Evolutionary conservation across 148 eudicot species (phyloP).

Genomic region (Cornus kousa): DNA sequence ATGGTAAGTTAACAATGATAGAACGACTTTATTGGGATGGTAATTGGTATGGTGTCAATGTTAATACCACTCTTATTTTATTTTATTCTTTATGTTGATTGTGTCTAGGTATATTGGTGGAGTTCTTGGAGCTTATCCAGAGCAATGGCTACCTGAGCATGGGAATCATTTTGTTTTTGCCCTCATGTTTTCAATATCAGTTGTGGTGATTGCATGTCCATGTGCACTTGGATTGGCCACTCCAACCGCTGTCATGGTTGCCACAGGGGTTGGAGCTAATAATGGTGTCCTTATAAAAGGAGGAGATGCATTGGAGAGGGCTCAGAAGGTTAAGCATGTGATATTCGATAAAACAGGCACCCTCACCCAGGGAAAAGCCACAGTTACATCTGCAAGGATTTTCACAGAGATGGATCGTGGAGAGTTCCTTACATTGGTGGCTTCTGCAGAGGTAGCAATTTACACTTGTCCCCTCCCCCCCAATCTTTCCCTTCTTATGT

Average conservation of each 20-base stretch:
- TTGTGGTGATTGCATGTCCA: conserved; percentile 95
- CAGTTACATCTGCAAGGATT: conserved; percentile 72
- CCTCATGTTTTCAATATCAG: conserved; percentile 95
- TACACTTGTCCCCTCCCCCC: not conserved
- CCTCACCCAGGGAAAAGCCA: conserved; percentile 92
- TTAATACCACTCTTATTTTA: not conserved
- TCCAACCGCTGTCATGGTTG: conserved; percentile 99
- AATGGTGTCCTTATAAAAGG: conserved; percentile 95
- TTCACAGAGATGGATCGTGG: conserved; percentile 87
- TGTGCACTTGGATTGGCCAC: conserved; percentile 99
- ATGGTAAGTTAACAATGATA: conserved; percentile 52
- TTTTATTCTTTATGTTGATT: conserved; percentile 10
- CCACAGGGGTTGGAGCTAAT: conserved; percentile 96
- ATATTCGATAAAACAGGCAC: conserved; percentile 97
- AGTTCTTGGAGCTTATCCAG: conserved; percentile 65
- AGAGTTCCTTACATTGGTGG: conserved; percentile 86
- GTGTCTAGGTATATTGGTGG: conserved; percentile 71
- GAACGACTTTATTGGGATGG: not conserved
- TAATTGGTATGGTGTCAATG: not conserved
- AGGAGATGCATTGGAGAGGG: conserved; percentile 98
- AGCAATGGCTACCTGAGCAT: conserved; percentile 78
- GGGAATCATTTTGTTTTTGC: conserved; percentile 87
- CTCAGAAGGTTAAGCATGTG: conserved; percentile 83
- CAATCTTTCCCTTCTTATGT: not conserved
- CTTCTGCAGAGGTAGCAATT: conserved; percentile 88